Evolutionary conservation across 2,329 filamentous ascomycete genomes (phyloP).

Genomic region (Aspergillus sp.): DNA sequence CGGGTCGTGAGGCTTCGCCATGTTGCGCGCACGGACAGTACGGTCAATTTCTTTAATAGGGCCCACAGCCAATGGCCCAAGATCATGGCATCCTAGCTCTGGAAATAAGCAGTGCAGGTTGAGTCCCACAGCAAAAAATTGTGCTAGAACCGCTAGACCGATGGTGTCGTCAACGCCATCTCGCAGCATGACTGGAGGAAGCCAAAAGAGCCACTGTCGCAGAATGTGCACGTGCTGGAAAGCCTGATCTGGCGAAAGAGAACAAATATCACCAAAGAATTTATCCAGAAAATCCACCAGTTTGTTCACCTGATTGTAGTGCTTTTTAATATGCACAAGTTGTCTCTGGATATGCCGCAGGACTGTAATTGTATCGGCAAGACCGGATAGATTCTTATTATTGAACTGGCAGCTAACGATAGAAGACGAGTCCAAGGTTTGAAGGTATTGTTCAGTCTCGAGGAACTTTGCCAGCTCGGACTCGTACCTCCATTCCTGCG

Average conservation of each 20-base stretch:
- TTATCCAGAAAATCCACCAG: not conserved
- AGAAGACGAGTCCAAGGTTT: not conserved
- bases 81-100: not conserved
- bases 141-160: not conserved
- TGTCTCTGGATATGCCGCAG: not conserved
- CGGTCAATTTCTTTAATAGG: not conserved
- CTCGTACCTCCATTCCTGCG: not conserved
- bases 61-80: not conserved
- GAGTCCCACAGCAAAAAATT: not conserved
- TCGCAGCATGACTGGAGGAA: not conserved
- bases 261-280: not conserved
- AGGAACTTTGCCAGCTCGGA: not conserved
- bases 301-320: not conserved
- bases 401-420: not conserved
- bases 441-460: not conserved
- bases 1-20: not conserved
- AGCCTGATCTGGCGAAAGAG: not conserved
- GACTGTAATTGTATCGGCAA: not conserved
- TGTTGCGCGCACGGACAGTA: not conserved
- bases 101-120: not conserved
- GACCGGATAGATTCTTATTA: not conserved
- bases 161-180: not conserved
- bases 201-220: not conserved
- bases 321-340: not conserved
- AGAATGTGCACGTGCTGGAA: not conserved